Percentiles rank a stretch among this genome's conserved stretches.
Evolutionary conservation across 805 yeast genomes (phyloP).

Genomic region (Candida vaughaniae): DNA sequence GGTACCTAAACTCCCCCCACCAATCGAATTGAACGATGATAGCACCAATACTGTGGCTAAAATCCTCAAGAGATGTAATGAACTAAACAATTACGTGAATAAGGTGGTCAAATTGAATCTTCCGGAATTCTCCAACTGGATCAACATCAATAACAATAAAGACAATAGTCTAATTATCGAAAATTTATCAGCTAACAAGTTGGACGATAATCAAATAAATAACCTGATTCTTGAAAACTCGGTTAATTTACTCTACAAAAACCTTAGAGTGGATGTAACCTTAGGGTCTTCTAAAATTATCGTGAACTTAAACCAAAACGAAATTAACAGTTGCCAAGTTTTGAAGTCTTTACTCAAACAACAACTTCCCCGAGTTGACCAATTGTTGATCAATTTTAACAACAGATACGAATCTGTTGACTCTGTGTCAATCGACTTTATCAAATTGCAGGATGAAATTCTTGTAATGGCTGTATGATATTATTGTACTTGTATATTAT

Average conservation of each 20-base stretch:
- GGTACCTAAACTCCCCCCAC: slow-evolving; percentile 33
- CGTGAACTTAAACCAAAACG: slow-evolving; percentile 22
- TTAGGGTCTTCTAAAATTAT: slow-evolving; percentile 24
- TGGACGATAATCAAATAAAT: slow-evolving; percentile 20
- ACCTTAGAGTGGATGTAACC: background rate
- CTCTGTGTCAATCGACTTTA: slow-evolving; percentile 14
- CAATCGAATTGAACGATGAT: slow-evolving; percentile 18
- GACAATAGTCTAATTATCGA: slow-evolving; percentile 4
- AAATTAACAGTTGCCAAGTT: slow-evolving; percentile 19
- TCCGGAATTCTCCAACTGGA: slow-evolving; percentile 24
- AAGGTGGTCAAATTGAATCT: slow-evolving; percentile 19
- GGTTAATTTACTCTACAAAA: slow-evolving; percentile 15
- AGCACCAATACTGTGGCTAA: slow-evolving; percentile 9
- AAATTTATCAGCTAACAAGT: slow-evolving; percentile 1
- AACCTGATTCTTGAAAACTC: slow-evolving; percentile 20
- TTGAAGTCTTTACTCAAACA: slow-evolving; percentile 19
- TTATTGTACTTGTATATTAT: too few relatives aligned
- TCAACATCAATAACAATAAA: slow-evolving; percentile 22
- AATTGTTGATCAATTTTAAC: slow-evolving; percentile 26
- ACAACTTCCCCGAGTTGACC: slow-evolving; percentile 16
- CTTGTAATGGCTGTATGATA: too few relatives aligned
- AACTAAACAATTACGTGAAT: slow-evolving; percentile 25
- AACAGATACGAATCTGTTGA: slow-evolving; percentile 30
- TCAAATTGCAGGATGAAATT: background rate
- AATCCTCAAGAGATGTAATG: slow-evolving; percentile 22